Evolutionary conservation across 768 basidiomycete species (phyloP), one percentile per base, ranked within the genome.

Genomic region (Harrya chromipes): DNA sequence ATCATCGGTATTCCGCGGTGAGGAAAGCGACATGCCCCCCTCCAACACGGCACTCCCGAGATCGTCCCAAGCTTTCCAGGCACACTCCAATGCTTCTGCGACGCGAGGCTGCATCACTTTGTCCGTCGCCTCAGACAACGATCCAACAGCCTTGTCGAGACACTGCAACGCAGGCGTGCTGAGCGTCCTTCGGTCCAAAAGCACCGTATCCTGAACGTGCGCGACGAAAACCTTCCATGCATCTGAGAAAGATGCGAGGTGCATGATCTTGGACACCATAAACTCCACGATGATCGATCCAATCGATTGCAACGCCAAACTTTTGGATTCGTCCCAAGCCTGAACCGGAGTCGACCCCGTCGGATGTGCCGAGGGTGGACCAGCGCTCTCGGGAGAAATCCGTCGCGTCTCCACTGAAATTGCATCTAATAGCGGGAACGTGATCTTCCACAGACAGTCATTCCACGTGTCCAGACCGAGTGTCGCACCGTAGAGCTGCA

Each of bases 401-500:
- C 70, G 72, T 34, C 80, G 78, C 24, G 83, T 82, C 50, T 82
- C 78, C 20, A 67, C 59, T 0, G 81, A 84, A 50, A 86, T 75
- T 19, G 84, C 74, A 42, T 90, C 86, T 50, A 97, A 69, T 4
- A 98, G 73, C 7, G 93, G 93, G 68, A 95, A 91, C 12, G 90
- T 83, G 49, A 97, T 80, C 63, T 85, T 84, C 87, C 90, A 93
- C n/a, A 95, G 75, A 52, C 92, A 92, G 46, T 90, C 82, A 36
- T 87, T 82, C 95, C 95, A 99, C 0, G 87, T 89, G 6, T 84
- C 84, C 34, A 78, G 63, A 59, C 85, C 88, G 43, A 99, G 73
- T 0, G 86, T 90, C 8, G 84, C 83, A 2, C 95, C 95, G 62
- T 99, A 97, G 10, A 97, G 75, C 67, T 95, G 92, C 72, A 97